Base-by-base conservation (phyloP, 805 yeast genomes). In the Lipomyces oligophaga region DNA sequence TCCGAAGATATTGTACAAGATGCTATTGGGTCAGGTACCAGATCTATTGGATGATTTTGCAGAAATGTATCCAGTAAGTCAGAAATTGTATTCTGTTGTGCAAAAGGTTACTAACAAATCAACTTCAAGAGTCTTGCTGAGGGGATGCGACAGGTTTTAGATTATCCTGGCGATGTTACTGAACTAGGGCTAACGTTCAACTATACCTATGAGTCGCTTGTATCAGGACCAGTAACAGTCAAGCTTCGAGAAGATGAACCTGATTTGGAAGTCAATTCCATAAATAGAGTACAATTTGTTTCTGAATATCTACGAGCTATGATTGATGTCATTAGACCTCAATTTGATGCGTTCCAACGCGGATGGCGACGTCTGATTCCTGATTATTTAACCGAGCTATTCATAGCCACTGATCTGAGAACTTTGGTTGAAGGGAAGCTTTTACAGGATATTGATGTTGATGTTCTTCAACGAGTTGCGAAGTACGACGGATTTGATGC, bases 401-500 rank as follows among this genome's bases (percentile, higher is more conserved):
- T 62, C 16, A 15, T 52, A 13, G 32, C 55, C 3, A 21, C 28
- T 5, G 60, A 52, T 5, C 45, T 64, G 15, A 45, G 46, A 43
- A 15, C 21, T 2, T 57, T 71, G n/a, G 62, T 73, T 11, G 74
- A 78, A 27, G 78, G 76, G 0, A 63, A 15, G 10, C 45, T 39
- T 19, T 18, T 63, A 10, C 62, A 54, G 33, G 71, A 71, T 30
- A 64, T 75, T 4, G 60, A 70, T 45, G 59, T 74, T 13, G 58
- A 61, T 16, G 75, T 72, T 43, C 67, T 76, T 68, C 63, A 65
- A 41, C 51, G 55, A 4, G 64, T 66, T 38, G 71, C 71, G 1
- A 65, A 58, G 22, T 76, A 75, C 30, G 76, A 19, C 67, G 62
- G 74, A 2, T 75, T 64, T 46, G 58, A 62, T 27, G 68, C 63